phyloP scores from a whole-genome alignment of 2,329 filamentous ascomycete genomes.

The Cytospora leucostoma region DNA sequence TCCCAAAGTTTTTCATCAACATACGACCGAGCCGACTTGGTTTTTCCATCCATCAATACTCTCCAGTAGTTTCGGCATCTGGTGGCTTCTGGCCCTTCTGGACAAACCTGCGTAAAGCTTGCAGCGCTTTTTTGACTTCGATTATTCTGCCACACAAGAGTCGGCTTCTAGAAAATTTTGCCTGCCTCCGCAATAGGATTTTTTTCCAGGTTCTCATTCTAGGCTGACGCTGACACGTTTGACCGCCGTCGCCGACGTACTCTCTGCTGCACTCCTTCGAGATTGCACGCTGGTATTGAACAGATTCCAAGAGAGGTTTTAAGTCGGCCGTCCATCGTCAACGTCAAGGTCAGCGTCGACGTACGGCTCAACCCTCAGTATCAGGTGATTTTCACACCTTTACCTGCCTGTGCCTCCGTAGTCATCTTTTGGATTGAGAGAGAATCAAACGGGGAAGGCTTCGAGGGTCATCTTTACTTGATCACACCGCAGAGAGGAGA shows the following conservation, averaged over 20 bases:
- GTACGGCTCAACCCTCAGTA: neutral
- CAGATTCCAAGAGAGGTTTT: conserved; percentile 1
- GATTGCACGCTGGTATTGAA: conserved; percentile 19
- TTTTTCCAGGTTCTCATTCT: conserved; percentile 1
- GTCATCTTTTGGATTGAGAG: conserved; percentile 15
- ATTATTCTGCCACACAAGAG: conserved; percentile 11
- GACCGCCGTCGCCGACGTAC: conserved; percentile 16
- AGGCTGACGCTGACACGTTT: conserved; percentile 20
- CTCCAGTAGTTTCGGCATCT: conserved; percentile 24
- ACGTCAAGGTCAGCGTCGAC: neutral
- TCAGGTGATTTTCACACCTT: conserved; percentile 7
- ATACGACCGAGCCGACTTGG: conserved; percentile 4
- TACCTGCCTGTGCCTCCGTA: conserved; percentile 26
- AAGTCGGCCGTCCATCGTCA: conserved; percentile 10
- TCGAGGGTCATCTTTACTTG: conserved; percentile 1
- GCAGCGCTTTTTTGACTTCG: conserved; percentile 9
- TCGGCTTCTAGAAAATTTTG: conserved; percentile 12
- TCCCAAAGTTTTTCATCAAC: conserved; percentile 16
- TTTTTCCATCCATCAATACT: conserved; percentile 6
- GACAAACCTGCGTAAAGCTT: conserved; percentile 17
- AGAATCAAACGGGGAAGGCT: conserved; percentile 5
- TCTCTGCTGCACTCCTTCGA: conserved; percentile 5
- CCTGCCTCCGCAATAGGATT: conserved; percentile 14
- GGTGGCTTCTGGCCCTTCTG: conserved; percentile 1
- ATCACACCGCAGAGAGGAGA: conserved; percentile 11